These are phyloP conservation scores for Xylaria sp. DNA, from an alignment of 2,329 filamentous ascomycete species.

Conservation along the genomic window DNA sequence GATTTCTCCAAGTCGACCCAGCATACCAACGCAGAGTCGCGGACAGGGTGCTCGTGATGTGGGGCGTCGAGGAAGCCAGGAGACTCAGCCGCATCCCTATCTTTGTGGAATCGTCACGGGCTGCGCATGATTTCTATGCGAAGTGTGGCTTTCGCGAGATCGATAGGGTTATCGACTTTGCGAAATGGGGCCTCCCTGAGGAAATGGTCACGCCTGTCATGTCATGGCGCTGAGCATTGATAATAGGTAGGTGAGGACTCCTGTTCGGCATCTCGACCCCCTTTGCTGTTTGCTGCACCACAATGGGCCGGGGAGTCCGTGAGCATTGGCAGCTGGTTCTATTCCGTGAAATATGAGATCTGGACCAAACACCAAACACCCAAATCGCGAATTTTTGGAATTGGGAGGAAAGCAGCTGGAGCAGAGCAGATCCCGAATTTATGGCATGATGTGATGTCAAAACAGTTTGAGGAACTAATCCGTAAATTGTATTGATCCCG, in stretches of 20 bases:
- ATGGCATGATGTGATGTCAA: too few relatives aligned
- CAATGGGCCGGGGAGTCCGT: too few relatives aligned
- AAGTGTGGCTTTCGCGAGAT: constrained; percentile 38
- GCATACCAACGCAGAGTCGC: constrained; percentile 38
- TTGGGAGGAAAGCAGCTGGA: too few relatives aligned
- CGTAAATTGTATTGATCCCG: too few relatives aligned
- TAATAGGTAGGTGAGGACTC: not conserved
- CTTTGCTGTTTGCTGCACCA: too few relatives aligned
- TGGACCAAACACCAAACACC: too few relatives aligned
- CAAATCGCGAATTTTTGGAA: too few relatives aligned
- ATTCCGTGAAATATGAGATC: too few relatives aligned
- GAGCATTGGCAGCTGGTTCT: too few relatives aligned
- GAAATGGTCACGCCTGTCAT: not conserved
- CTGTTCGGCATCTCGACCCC: too few relatives aligned
- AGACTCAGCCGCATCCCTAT: constrained; percentile 29
- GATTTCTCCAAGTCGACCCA: constrained; percentile 37
- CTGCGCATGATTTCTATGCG: constrained; percentile 35
- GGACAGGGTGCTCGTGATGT: constrained; percentile 35
- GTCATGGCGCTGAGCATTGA: constrained; percentile 16
- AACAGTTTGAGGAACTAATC: too few relatives aligned
- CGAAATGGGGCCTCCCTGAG: constrained; percentile 27
- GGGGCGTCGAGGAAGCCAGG: constrained; percentile 35
- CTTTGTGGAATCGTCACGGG: constrained; percentile 36
- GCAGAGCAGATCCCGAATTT: too few relatives aligned
- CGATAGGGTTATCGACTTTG: constrained; percentile 28